Evolutionary conservation across 257 asterid genomes (phyloP).

Genomic region (Voacanga thouarsii): DNA sequence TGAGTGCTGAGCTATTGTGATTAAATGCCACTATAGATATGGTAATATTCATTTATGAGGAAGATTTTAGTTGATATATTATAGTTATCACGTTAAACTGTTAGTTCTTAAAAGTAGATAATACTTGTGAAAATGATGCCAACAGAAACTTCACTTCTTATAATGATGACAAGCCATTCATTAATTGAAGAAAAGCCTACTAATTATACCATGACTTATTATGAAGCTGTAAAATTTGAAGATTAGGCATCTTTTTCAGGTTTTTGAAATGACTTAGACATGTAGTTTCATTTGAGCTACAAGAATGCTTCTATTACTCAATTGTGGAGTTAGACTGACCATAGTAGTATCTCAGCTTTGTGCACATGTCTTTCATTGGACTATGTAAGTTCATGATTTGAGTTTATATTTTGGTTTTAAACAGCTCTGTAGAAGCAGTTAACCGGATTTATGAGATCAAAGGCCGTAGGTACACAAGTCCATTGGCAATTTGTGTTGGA

Average conservation of each 20-base stretch:
- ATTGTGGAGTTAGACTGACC: background rate
- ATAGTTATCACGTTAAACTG: background rate
- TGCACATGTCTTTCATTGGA: background rate
- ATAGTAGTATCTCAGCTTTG: background rate
- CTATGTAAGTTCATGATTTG: conserved; percentile 12
- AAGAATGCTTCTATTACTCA: background rate
- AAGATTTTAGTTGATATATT: background rate
- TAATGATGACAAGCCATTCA: background rate
- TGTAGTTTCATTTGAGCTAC: background rate
- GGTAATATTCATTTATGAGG: background rate
- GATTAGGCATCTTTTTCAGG: background rate
- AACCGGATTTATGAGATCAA: conserved; percentile 77
- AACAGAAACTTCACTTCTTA: background rate
- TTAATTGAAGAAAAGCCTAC: conserved; percentile 1
- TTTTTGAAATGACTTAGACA: background rate
- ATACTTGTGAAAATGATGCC: background rate
- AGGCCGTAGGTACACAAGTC: conserved; percentile 82
- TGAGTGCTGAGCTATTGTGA: background rate
- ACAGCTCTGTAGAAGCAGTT: conserved; percentile 85
- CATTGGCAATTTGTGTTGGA: conserved; percentile 82
- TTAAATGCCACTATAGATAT: background rate
- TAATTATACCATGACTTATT: too few relatives aligned
- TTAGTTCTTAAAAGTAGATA: background rate
- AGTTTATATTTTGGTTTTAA: conserved; percentile 18
- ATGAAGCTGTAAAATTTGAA: background rate